Evolutionary conservation across 257 asterid species (phyloP).

Genomic region (Agastache rugosa): DNA sequence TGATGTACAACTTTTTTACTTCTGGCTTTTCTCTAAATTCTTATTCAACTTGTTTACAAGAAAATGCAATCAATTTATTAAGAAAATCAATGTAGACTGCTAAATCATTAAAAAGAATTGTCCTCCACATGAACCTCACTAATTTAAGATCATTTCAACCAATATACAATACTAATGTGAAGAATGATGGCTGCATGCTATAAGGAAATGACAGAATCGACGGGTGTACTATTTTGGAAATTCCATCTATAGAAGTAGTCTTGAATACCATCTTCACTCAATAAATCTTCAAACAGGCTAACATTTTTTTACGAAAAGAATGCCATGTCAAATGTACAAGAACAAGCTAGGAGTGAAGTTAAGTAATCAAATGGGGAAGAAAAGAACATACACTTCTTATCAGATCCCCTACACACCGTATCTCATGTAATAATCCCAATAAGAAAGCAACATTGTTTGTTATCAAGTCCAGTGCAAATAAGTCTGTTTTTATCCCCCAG

Average conservation of each 20-base stretch:
- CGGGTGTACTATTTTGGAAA: neutral
- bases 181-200: neutral
- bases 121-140: constrained; percentile 16
- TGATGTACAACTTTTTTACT: neutral
- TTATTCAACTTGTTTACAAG: neutral
- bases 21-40: neutral
- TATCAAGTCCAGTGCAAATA: constrained; percentile 12
- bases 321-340: neutral
- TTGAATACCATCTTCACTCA: neutral
- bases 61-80: constrained; percentile 4
- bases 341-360: neutral
- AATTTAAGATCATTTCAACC: neutral
- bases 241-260: neutral
- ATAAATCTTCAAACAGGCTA: neutral
- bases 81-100: neutral
- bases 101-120: no score
- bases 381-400: neutral
- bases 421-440: neutral
- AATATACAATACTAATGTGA: neutral
- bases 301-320: neutral
- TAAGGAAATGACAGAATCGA: constrained; percentile 16
- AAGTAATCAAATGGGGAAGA: neutral
- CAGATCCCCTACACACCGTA: neutral
- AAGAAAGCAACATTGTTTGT: constrained; percentile 13
- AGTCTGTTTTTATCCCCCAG: neutral